These are phyloP conservation scores for Daldinia loculata DNA, from an alignment of 495 filamentous ascomycete genomes.

Conservation along the genomic window DNA sequence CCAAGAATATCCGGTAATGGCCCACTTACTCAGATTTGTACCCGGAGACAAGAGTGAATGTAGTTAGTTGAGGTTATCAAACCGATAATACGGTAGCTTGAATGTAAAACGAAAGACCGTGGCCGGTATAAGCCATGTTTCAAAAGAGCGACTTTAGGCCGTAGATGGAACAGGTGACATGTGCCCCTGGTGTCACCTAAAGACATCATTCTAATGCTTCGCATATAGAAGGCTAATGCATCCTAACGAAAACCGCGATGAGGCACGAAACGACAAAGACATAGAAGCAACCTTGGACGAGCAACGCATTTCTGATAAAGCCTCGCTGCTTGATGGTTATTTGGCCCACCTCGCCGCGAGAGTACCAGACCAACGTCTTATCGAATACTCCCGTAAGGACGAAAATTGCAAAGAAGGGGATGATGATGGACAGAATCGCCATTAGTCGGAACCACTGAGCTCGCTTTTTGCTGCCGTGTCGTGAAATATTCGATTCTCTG, in stretches of 20 bases:
- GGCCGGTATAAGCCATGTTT: not conserved
- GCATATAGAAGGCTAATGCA: not conserved
- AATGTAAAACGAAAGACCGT: not conserved
- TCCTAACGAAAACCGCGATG: conserved; percentile 23
- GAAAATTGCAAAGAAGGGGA: conserved; percentile 49
- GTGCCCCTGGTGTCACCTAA: not conserved
- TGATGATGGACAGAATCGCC: conserved; percentile 40
- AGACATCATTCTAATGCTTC: not conserved
- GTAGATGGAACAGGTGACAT: not conserved
- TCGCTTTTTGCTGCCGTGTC: conserved; percentile 36
- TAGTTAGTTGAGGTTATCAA: not conserved
- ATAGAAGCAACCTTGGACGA: conserved; percentile 36
- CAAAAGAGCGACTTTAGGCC: not conserved
- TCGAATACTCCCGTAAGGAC: conserved; percentile 44
- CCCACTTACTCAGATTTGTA: not conserved
- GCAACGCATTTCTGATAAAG: conserved; percentile 35
- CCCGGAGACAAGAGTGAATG: not conserved
- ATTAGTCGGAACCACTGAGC: conserved; percentile 44
- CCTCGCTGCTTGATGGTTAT: conserved; percentile 43
- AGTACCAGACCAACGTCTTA: conserved; percentile 46
- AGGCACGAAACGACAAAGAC: conserved; percentile 10
- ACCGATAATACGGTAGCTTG: not conserved
- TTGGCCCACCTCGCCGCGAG: conserved; percentile 44
- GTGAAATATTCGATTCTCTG: conserved; percentile 43
- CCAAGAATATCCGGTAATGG: not conserved